Conservation (phyloP, 768 basidiomycete genomes). For the Trametes elegans region DNA sequence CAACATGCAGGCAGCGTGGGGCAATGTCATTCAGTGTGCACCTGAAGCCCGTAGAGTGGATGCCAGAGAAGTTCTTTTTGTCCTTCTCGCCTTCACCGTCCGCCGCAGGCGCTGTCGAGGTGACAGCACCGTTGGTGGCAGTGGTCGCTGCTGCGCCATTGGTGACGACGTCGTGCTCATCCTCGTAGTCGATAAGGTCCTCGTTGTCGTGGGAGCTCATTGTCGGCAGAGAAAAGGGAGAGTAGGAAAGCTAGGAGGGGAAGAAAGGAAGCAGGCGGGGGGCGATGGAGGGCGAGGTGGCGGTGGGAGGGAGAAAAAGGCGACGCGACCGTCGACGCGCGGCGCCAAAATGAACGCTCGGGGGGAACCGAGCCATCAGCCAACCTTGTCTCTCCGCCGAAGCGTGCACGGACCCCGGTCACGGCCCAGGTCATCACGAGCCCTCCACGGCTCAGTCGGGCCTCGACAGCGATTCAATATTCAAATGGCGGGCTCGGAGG, state of each 20-base stretch:
- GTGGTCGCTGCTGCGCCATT: slow-evolving; percentile 49
- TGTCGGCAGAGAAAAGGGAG: slow-evolving; percentile 27
- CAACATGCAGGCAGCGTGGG: slow-evolving; percentile 18
- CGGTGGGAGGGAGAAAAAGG: slow-evolving; percentile 28
- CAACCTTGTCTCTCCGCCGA: slow-evolving; percentile 2
- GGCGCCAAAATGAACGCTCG: slow-evolving; percentile 17
- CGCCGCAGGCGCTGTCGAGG: slow-evolving; percentile 48
- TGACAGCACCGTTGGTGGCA: slow-evolving; percentile 47
- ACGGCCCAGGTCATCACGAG: slow-evolving; percentile 8
- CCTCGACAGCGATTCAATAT: background rate
- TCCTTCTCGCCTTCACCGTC: slow-evolving; percentile 65
- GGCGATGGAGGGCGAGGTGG: slow-evolving; percentile 21
- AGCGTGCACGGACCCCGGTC: slow-evolving; percentile 20
- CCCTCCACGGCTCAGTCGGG: background rate
- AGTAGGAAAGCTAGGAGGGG: slow-evolving; percentile 31
- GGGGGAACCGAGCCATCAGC: slow-evolving; percentile 4
- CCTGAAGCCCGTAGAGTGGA: slow-evolving; percentile 99
- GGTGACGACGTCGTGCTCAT: slow-evolving; percentile 77
- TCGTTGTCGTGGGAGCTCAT: slow-evolving; percentile 88
- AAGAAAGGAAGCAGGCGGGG: slow-evolving; percentile 24
- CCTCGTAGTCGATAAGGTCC: slow-evolving; percentile 93
- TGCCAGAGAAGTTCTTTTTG: slow-evolving; percentile 98
- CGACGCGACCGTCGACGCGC: slow-evolving; percentile 19
- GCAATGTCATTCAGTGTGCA: slow-evolving; percentile 34
- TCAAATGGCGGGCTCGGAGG: background rate